Conservation (phyloP, 805 yeast genomes). For the Cyberlindnera veronae region DNA sequence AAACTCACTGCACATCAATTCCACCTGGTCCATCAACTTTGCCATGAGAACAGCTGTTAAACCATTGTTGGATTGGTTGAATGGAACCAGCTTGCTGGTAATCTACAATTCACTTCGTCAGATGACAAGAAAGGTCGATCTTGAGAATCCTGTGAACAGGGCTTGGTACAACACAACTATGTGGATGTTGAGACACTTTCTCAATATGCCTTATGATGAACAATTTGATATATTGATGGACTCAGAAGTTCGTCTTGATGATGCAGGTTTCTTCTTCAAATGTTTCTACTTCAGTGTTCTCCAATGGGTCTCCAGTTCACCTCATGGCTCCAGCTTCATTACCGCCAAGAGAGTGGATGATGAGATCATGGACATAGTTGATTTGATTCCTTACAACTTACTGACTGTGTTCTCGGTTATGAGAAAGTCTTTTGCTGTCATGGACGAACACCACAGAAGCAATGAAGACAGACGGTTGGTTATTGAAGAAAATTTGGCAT, state of each 20-base stretch:
- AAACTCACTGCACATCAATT: constrained; percentile 18
- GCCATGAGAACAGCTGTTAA: constrained; percentile 15
- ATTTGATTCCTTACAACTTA: constrained; percentile 13
- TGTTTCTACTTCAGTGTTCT: constrained; percentile 15
- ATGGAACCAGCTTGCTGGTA: constrained; percentile 14
- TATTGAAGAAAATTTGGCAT: constrained; percentile 23
- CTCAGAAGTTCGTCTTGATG: background rate
- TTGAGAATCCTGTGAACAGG: constrained; percentile 11
- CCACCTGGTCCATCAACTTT: constrained; percentile 13
- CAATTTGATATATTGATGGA: constrained; percentile 14
- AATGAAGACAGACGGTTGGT: constrained; percentile 23
- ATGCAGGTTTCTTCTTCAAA: constrained; percentile 12
- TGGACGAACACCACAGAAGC: constrained; percentile 24
- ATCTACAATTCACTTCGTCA: constrained; percentile 14
- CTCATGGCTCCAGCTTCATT: background rate
- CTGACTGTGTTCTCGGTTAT: background rate
- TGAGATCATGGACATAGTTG: constrained; percentile 2
- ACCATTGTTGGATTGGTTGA: constrained; percentile 13
- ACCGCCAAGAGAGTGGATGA: constrained; percentile 1
- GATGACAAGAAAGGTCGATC: constrained; percentile 12
- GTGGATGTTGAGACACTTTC: constrained; percentile 7
- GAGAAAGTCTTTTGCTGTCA: constrained; percentile 1
- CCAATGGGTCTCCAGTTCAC: background rate
- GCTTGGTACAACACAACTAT: constrained; percentile 16
- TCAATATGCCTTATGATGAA: constrained; percentile 21